These are phyloP conservation scores for Linum tenue DNA, from an alignment of 345 rosid genomes.

Conservation along the genomic window DNA sequence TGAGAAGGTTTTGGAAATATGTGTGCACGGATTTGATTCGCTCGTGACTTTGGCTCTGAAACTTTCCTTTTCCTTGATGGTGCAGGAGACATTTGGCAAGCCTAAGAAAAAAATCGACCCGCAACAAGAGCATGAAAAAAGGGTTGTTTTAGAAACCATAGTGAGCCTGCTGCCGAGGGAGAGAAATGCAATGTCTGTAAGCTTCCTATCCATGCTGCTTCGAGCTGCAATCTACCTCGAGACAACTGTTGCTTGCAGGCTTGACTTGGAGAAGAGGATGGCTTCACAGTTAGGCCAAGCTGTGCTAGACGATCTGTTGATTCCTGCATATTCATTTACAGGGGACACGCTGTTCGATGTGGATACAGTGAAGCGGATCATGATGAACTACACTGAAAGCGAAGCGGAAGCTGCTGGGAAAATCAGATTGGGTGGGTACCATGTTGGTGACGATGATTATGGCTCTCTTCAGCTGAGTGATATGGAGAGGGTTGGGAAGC, in stretches of 20 bases:
- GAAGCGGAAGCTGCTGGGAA: constrained; percentile 35
- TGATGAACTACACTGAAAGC: constrained; percentile 59
- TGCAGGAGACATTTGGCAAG: constrained; percentile 75
- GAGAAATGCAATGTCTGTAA: constrained; percentile 65
- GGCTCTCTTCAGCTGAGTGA: constrained; percentile 42
- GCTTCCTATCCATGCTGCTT: constrained; percentile 84
- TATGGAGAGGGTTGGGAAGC: constrained; percentile 73
- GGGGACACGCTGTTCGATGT: constrained; percentile 80
- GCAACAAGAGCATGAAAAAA: constrained; percentile 69
- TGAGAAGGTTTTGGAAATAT: too few relatives aligned
- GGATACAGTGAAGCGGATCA: constrained; percentile 67
- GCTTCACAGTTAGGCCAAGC: constrained; percentile 73
- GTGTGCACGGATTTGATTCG: not conserved
- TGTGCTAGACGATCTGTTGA: constrained; percentile 74
- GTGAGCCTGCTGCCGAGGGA: constrained; percentile 89
- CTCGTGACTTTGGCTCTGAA: constrained; percentile 8
- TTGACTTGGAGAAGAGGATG: constrained; percentile 85
- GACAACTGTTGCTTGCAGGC: constrained; percentile 89
- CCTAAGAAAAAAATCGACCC: constrained; percentile 74
- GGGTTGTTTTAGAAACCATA: constrained; percentile 77
- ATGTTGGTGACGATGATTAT: constrained; percentile 25
- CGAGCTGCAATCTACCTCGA: constrained; percentile 78
- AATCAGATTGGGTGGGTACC: constrained; percentile 18
- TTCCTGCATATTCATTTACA: constrained; percentile 64
- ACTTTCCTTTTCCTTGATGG: constrained; percentile 2